Conservation (phyloP, 2,329 filamentous ascomycete species). For the Cytospora schulzeri region DNA sequence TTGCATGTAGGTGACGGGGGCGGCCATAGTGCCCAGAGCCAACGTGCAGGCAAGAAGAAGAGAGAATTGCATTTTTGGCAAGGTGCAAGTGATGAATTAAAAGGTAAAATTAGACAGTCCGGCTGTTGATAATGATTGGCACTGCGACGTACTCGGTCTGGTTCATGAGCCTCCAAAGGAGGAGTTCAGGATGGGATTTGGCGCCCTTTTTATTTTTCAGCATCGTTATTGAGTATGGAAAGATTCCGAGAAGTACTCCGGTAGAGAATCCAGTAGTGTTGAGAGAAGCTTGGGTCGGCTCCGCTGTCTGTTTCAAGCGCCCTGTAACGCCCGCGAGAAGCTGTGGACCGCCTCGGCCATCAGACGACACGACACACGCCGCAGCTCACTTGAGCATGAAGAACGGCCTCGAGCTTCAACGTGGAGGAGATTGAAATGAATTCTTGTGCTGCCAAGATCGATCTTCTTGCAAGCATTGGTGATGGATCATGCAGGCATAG, state of each 20-base stretch:
- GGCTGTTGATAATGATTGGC: conserved; percentile 6
- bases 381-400: conserved; percentile 11
- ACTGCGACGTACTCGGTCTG: conserved; percentile 15
- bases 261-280: not conserved
- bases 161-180: not conserved
- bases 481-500: too few relatives aligned
- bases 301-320: conserved; percentile 17
- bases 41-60: conserved; percentile 12
- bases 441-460: conserved; percentile 9
- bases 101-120: not conserved
- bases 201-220: not conserved
- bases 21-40: conserved; percentile 18
- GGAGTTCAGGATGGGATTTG: not conserved
- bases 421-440: not conserved
- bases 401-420: not conserved
- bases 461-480: not conserved
- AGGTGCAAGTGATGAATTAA: conserved; percentile 6
- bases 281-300: conserved; percentile 3
- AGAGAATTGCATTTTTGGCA: conserved; percentile 23
- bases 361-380: conserved; percentile 15
- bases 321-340: conserved; percentile 7
- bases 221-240: not conserved
- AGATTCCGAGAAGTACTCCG: not conserved
- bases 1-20: conserved; percentile 13
- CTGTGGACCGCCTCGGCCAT: conserved; percentile 20